Base-by-base conservation (phyloP, 1,284 basidiomycete genomes). In the Kalmanozyma brasiliensis region DNA sequence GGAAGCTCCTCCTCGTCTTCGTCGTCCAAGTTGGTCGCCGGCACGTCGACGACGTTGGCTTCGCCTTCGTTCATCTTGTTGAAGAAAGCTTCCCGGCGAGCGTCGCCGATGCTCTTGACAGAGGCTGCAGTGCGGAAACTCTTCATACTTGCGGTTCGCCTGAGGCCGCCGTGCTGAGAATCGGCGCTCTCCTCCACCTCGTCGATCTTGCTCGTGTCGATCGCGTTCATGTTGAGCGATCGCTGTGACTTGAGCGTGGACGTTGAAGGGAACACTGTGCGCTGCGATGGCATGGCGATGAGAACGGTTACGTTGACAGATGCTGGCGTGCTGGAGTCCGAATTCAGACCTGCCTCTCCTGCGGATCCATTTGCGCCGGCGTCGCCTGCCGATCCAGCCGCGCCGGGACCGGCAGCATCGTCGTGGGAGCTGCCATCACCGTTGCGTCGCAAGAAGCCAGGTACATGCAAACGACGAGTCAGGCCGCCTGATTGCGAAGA, bases 1-100 rank as follows among this genome's bases (percentile, higher is more conserved):
- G 77, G 75, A 14, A 78, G 58, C 58, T 77, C 75, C 36, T 77
- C 77, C 52, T 76, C 76, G 26, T 77, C 75, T 14, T 67, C 73
- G 22, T 73, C 74, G 13, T 72, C 69, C n/a, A 59, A n/a, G 30
- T 41, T 45, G n/a, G 60, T 56, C 22, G 42, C 26, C 13, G 30
- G 48, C 7, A 53, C 6, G 24, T 60, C 16, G 9, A 34, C 40
- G 3, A 34, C 34, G 42, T 67, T 56, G 6, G 40, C 56, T 32
- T 68, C 60, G 6, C 59, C 49, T 14, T 38, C 47, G n/a, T 56
- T 56, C 44, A 70, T 49, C 52, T 66, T 60, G 37, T 63, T 53
- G 64, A 77, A 77, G 41, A 72, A 77, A 6, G 76, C 76, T 20
- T 74, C 74, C 16, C 76, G 42, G 20, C 76, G 67, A 17, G 73